These are phyloP conservation scores for Uronychia setigera DNA, from an alignment of 73 alveolate species.

Conservation along the genomic window DNA sequence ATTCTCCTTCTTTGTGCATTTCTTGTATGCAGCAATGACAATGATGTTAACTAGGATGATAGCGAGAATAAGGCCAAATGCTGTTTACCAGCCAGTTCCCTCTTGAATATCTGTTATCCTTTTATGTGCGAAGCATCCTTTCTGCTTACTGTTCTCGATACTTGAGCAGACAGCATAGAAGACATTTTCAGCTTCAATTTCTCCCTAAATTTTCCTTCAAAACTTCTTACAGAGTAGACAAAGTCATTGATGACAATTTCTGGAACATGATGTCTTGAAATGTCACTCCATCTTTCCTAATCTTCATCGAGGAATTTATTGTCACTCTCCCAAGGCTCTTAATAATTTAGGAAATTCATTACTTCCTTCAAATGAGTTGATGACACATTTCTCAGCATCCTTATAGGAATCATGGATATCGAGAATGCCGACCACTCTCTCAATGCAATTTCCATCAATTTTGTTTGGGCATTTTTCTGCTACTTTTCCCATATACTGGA, in stretches of 20 bases:
- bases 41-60: constrained; percentile 30
- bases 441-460: neutral
- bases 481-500: neutral
- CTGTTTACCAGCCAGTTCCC: constrained; percentile 10
- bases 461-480: neutral
- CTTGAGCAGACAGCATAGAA: constrained; percentile 66
- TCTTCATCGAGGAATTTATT: constrained; percentile 61
- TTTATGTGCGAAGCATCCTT: constrained; percentile 27
- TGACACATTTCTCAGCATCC: constrained; percentile 45
- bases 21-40: constrained; percentile 52
- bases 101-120: too few species aligned
- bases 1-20: constrained; percentile 53
- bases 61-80: constrained; percentile 6
- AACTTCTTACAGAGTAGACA: constrained; percentile 16
- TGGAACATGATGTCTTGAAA: constrained; percentile 54
- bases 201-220: constrained; percentile 46
- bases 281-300: constrained; percentile 11
- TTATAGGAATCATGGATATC: neutral
- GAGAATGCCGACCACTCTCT: neutral
- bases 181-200: constrained; percentile 60
- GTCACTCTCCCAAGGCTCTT: constrained; percentile 16
- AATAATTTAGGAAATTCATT: neutral
- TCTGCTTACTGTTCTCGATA: constrained; percentile 36
- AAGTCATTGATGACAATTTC: constrained; percentile 59
- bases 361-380: constrained; percentile 35